Percentiles rank a stretch among this genome's conserved stretches.
phyloP scores from a whole-genome alignment of 1,284 basidiomycete genomes.

The Cryptococcus hybrid region DNA sequence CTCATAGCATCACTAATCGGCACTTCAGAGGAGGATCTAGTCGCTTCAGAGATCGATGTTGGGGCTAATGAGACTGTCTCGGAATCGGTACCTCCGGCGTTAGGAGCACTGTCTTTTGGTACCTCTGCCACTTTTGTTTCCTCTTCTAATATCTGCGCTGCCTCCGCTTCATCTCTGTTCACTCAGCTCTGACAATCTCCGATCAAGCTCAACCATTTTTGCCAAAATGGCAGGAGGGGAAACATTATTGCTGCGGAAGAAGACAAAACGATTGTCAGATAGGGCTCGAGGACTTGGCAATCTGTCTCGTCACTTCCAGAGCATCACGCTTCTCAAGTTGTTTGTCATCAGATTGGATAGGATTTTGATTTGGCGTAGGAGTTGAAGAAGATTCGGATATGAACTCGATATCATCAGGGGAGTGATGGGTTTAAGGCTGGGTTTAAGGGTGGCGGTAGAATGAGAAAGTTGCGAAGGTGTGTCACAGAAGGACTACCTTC shows the following conservation, averaged over 20 bases:
- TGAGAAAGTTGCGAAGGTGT: background rate
- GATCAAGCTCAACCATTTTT: constrained; percentile 82
- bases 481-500: background rate
- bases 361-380: background rate
- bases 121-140: constrained; percentile 54
- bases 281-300: constrained; percentile 79
- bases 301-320: constrained; percentile 34
- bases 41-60: constrained; percentile 9
- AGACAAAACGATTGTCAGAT: constrained; percentile 79
- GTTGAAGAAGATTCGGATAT: constrained; percentile 7
- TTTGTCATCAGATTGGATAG: constrained; percentile 53
- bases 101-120: constrained; percentile 2
- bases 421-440: background rate
- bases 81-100: constrained; percentile 6
- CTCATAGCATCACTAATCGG: constrained; percentile 20
- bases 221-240: constrained; percentile 83
- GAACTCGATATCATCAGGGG: constrained; percentile 7
- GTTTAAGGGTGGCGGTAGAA: background rate
- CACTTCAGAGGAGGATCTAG: constrained; percentile 7
- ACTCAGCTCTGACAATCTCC: constrained; percentile 64
- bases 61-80: background rate
- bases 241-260: constrained; percentile 87
- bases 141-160: constrained; percentile 71
- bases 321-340: constrained; percentile 63
- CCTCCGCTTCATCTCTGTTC: constrained; percentile 69